Evolutionary conservation across 805 yeast genomes (phyloP).

Genomic region (Ogataea trehalophila): DNA sequence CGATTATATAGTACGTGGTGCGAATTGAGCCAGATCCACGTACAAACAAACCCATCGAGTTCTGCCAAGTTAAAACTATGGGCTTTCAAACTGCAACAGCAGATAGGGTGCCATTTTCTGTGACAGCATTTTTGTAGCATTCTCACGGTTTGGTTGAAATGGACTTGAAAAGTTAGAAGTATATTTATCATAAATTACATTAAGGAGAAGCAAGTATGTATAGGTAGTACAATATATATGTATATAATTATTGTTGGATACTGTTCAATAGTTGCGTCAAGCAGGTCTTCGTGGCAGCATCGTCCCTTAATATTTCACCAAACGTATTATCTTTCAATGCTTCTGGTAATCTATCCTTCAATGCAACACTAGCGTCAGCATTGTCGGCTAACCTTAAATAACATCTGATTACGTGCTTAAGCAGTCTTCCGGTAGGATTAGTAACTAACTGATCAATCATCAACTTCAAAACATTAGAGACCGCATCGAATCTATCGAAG

Average conservation of each 20-base stretch:
- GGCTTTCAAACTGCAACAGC: too few relatives aligned
- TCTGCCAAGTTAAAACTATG: too few relatives aligned
- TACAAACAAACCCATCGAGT: too few relatives aligned
- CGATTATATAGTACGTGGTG: too few relatives aligned
- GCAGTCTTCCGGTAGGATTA: conserved; percentile 73
- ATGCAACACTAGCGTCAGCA: conserved; percentile 81
- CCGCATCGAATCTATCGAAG: conserved; percentile 90
- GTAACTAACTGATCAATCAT: conserved; percentile 85
- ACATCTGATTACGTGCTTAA: conserved; percentile 93
- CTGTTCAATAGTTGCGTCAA: conserved; percentile 75
- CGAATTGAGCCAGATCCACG: too few relatives aligned
- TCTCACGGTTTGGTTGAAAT: not conserved
- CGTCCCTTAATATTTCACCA: conserved; percentile 73
- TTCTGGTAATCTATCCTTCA: conserved; percentile 79
- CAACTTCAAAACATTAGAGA: conserved; percentile 72
- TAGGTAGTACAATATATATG: not conserved
- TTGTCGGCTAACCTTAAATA: conserved; percentile 88
- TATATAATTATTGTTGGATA: conserved; percentile 17
- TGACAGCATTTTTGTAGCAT: too few relatives aligned
- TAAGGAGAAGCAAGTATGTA: not conserved
- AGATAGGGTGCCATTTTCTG: too few relatives aligned
- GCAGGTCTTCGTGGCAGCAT: conserved; percentile 81
- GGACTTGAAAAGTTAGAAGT: not conserved
- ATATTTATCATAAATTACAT: not conserved
- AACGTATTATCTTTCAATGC: conserved; percentile 87